A percentile compares a stretch with the other conserved stretches of the same genome.
Evolutionary conservation across 371 early-diverging fungal species (phyloP).

Genomic region (Mucor irregularis): DNA sequence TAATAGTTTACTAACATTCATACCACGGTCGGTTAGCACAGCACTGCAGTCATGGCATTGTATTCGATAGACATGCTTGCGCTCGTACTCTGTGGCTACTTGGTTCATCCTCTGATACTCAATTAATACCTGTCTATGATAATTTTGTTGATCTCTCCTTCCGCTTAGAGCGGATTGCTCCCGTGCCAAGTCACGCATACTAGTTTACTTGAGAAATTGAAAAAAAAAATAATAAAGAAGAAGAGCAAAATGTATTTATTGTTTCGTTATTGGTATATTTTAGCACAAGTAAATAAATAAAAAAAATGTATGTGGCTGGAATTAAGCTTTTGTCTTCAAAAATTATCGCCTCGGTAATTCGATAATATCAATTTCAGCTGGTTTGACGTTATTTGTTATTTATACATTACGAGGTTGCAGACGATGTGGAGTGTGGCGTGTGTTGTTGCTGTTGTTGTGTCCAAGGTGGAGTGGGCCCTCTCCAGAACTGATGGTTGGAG

Average conservation of each 20-base stretch:
- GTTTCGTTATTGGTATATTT: no score
- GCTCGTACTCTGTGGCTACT: conserved; percentile 28
- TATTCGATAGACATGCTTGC: conserved; percentile 42
- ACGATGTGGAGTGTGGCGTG: no score
- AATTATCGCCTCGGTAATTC: no score
- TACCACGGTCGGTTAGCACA: conserved; percentile 39
- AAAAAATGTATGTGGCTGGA: no score
- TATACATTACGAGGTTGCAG: no score
- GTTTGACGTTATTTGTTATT: no score
- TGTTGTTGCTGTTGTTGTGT: conserved; percentile 10
- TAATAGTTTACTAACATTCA: conserved; percentile 30
- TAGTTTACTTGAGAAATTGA: background rate
- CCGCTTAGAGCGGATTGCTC: background rate
- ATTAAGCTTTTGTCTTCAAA: no score
- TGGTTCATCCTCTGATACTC: conserved; percentile 33
- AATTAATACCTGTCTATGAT: conserved; percentile 20
- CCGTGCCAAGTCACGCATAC: background rate
- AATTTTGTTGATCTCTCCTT: background rate
- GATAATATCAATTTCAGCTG: no score
- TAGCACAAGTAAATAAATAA: no score
- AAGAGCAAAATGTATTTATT: no score
- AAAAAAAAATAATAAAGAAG: background rate
- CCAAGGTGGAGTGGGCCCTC: conserved; percentile 31
- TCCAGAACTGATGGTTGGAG: conserved; percentile 9
- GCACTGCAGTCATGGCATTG: conserved; percentile 35